phyloP scores from a whole-genome alignment of 768 basidiomycete genomes.

The Tulasnella sp. region DNA sequence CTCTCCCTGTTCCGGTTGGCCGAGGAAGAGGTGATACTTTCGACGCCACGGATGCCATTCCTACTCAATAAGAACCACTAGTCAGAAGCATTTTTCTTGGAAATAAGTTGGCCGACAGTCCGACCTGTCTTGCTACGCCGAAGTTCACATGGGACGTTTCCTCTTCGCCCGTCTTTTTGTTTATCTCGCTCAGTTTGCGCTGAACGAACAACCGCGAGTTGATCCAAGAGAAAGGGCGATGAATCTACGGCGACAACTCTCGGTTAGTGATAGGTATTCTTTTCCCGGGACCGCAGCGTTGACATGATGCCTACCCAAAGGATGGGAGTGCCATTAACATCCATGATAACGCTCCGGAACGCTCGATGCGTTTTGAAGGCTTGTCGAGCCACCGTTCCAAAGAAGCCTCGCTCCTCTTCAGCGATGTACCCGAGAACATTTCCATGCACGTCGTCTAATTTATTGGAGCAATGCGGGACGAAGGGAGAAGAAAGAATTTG shows the following conservation, averaged over 20 bases:
- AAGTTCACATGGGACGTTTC: slow-evolving; percentile 52
- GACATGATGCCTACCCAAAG: slow-evolving; percentile 45
- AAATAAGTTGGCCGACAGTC: background rate
- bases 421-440: slow-evolving; percentile 65
- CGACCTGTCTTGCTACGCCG: slow-evolving; percentile 50
- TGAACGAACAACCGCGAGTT: slow-evolving; percentile 80
- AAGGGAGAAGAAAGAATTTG: background rate
- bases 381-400: slow-evolving; percentile 56
- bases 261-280: background rate
- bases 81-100: slow-evolving; percentile 8
- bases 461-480: background rate
- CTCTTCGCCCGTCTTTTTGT: slow-evolving; percentile 31
- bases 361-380: slow-evolving; percentile 68
- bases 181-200: slow-evolving; percentile 25
- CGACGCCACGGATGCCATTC: slow-evolving; percentile 78
- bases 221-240: slow-evolving; percentile 76
- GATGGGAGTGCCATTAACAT: slow-evolving; percentile 53
- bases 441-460: slow-evolving; percentile 42
- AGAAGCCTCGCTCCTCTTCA: slow-evolving; percentile 61
- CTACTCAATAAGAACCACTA: slow-evolving; percentile 19
- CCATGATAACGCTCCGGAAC: slow-evolving; percentile 71
- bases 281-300: background rate
- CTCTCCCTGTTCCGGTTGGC: slow-evolving; percentile 29
- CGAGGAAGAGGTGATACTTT: slow-evolving; percentile 64
- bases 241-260: slow-evolving; percentile 35